Evolutionary conservation across 495 filamentous ascomycete species (phyloP).

Genomic region (Aspergillus sclerotiicarbonarius): DNA sequence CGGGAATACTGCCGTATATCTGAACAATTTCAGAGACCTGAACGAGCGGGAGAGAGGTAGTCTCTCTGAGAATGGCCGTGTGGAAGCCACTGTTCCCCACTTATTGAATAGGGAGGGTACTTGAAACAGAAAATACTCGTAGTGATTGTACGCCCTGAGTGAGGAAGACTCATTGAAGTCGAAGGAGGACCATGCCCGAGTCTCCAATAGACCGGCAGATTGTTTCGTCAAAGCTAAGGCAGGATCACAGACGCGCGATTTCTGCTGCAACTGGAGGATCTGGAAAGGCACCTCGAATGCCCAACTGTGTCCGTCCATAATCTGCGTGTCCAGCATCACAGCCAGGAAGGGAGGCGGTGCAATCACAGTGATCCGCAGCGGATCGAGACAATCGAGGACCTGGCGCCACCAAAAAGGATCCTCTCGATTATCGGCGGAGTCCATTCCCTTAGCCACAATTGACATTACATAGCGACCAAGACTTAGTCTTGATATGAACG

Average conservation of each 20-base stretch:
- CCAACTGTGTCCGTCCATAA: slow-evolving; percentile 36
- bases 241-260: slow-evolving; percentile 3
- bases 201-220: slow-evolving; percentile 19
- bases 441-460: slow-evolving; percentile 25
- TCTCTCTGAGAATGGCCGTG: slow-evolving; percentile 3
- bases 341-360: slow-evolving; percentile 37
- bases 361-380: slow-evolving; percentile 32
- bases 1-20: slow-evolving; percentile 44
- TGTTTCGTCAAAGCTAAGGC: slow-evolving; percentile 7
- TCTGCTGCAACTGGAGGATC: slow-evolving; percentile 27
- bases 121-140: slow-evolving; percentile 42
- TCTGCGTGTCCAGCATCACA: slow-evolving; percentile 25
- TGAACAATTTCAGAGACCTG: slow-evolving; percentile 28
- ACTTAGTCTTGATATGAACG: slow-evolving; percentile 24
- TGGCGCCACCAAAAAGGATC: slow-evolving; percentile 34
- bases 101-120: slow-evolving; percentile 35
- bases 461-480: slow-evolving; percentile 34
- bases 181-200: slow-evolving; percentile 35
- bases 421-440: slow-evolving; percentile 9
- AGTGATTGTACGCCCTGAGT: slow-evolving; percentile 42
- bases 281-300: slow-evolving; percentile 42
- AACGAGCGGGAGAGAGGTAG: slow-evolving; percentile 17
- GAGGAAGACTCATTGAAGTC: slow-evolving; percentile 42
- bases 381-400: slow-evolving; percentile 29
- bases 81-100: slow-evolving; percentile 25